A percentile compares a stretch with the other conserved stretches of the same genome.
phyloP scores from a whole-genome alignment of 2,329 filamentous ascomycete genomes.

The Cladosporium sp. region DNA sequence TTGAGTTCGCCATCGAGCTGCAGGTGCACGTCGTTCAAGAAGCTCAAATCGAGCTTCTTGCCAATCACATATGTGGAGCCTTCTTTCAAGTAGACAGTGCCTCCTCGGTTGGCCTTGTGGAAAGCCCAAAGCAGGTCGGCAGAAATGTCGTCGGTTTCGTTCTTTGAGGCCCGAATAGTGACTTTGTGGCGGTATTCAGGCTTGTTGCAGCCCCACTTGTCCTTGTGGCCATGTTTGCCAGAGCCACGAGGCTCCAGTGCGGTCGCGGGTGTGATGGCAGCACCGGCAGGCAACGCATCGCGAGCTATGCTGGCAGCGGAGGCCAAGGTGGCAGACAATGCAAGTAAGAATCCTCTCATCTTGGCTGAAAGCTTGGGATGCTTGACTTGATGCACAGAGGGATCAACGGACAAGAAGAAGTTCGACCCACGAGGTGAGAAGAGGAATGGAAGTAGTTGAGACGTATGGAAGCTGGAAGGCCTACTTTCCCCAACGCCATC shows the following conservation, averaged over 20 bases:
- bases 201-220: constrained; percentile 22
- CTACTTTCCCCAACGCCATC: not conserved
- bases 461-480: not conserved
- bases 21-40: constrained; percentile 59
- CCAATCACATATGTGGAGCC: constrained; percentile 59
- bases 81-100: constrained; percentile 56
- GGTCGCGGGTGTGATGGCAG: not conserved
- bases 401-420: not conserved
- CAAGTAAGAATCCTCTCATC: constrained; percentile 13
- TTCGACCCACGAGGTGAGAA: not conserved
- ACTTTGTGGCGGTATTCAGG: constrained; percentile 45
- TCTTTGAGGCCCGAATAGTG: constrained; percentile 54
- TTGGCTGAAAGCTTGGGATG: constrained; percentile 10
- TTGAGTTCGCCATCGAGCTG: constrained; percentile 56
- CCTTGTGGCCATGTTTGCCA: constrained; percentile 13
- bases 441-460: not conserved
- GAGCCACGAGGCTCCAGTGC: not conserved
- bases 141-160: constrained; percentile 59
- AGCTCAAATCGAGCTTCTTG: constrained; percentile 59
- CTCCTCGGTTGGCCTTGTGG: constrained; percentile 59
- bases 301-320: constrained; percentile 17
- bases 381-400: not conserved
- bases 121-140: constrained; percentile 57
- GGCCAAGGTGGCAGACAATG: constrained; percentile 10
- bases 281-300: constrained; percentile 13